phyloP scores from a whole-genome alignment of 495 filamentous ascomycete species.

The Trichocladium antarcticum region DNA sequence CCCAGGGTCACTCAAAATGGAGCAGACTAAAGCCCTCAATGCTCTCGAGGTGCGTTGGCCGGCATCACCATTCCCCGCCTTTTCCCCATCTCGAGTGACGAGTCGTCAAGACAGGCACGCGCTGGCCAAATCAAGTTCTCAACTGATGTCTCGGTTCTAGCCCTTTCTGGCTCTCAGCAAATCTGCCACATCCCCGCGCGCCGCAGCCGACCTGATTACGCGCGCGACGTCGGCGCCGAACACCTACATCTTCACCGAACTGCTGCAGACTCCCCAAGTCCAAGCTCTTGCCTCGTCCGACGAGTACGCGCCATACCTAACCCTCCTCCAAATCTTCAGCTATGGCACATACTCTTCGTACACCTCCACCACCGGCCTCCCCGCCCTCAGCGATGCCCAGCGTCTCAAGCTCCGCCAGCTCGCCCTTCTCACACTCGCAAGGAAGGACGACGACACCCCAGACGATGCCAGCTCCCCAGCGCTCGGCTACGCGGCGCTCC shows the following conservation, averaged over 20 bases:
- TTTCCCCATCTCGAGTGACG: not conserved
- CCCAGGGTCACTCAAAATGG: conserved; percentile 44
- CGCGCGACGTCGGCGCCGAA: conserved; percentile 80
- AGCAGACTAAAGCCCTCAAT: conserved; percentile 75
- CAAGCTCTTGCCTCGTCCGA: conserved; percentile 51
- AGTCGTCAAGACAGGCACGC: not conserved
- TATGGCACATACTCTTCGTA: conserved; percentile 83
- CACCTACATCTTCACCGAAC: conserved; percentile 90
- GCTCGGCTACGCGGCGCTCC: conserved; percentile 64
- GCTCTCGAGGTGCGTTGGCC: conserved; percentile 47
- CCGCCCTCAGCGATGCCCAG: conserved; percentile 60
- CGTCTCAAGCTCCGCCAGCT: conserved; percentile 80
- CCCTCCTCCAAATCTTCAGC: conserved; percentile 79
- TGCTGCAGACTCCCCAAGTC: conserved; percentile 72
- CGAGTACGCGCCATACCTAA: conserved; percentile 44
- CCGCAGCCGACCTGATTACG: conserved; percentile 72
- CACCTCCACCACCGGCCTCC: conserved; percentile 42
- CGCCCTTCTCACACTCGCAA: conserved; percentile 66
- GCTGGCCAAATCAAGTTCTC: not conserved
- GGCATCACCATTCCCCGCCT: conserved; percentile 13
- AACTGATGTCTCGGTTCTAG: conserved; percentile 26
- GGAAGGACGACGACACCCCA: conserved; percentile 34
- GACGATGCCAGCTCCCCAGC: conserved; percentile 4
- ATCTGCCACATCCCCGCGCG: conserved; percentile 70
- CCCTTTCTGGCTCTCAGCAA: conserved; percentile 82